These are phyloP conservation scores for Daldinia eschscholtzii DNA, from an alignment of 2,329 filamentous ascomycete species.

Conservation along the genomic window DNA sequence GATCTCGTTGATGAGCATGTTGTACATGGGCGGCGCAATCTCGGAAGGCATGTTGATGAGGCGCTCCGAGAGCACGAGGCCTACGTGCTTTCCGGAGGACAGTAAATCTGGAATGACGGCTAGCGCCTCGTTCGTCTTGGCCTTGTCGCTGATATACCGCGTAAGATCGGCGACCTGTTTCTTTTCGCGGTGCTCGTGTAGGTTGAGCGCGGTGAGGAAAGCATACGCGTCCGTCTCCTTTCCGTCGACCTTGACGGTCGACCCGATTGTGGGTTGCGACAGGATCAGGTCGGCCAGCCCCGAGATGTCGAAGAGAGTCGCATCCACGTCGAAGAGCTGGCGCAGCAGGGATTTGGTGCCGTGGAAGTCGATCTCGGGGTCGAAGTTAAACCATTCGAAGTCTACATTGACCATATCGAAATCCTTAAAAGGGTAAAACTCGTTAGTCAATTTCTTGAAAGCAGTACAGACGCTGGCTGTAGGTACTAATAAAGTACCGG, in stretches of 20 bases:
- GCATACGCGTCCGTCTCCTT: constrained; percentile 94
- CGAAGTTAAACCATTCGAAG: constrained; percentile 99
- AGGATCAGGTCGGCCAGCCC: constrained; percentile 88
- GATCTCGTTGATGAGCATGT: constrained; percentile 93
- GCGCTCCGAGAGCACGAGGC: constrained; percentile 89
- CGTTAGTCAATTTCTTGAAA: constrained; percentile 36
- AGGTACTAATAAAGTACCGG: neutral
- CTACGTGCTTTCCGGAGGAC: constrained; percentile 72
- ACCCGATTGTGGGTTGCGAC: constrained; percentile 87
- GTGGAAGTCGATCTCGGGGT: constrained; percentile 91
- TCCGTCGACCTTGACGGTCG: constrained; percentile 96
- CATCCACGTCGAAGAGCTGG: constrained; percentile 92
- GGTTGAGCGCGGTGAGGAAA: constrained; percentile 88
- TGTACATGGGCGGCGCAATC: constrained; percentile 92
- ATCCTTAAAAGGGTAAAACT: constrained; percentile 67
- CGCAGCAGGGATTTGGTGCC: constrained; percentile 90
- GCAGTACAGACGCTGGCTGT: neutral
- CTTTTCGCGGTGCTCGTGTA: constrained; percentile 82
- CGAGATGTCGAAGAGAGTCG: constrained; percentile 87
- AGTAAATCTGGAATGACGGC: constrained; percentile 70
- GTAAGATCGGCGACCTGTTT: constrained; percentile 77
- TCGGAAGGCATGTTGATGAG: constrained; percentile 98
- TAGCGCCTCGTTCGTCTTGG: constrained; percentile 66
- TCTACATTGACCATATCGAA: constrained; percentile 94
- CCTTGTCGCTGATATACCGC: constrained; percentile 75